A percentile compares a stretch with the other conserved stretches of the same genome.
phyloP scores from a whole-genome alignment of 108 stramenopile species.

The Cyclotella kingstonii region DNA sequence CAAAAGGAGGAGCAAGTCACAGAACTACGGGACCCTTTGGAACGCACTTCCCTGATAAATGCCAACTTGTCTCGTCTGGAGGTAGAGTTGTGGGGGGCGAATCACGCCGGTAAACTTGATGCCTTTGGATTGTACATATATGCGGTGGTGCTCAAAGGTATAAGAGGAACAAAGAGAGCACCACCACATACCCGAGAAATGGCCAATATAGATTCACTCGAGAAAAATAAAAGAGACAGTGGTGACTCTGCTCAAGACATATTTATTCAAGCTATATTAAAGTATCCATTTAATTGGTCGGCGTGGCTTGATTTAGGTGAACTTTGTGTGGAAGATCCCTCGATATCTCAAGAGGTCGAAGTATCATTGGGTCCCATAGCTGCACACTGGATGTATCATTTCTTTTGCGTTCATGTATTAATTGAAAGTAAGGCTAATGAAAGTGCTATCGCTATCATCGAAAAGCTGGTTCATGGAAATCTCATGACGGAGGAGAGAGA shows the following conservation, averaged over 20 bases:
- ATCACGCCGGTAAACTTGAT: conserved; percentile 53
- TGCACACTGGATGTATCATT: conserved; percentile 84
- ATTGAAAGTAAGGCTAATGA: conserved; percentile 87
- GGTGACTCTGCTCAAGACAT: conserved; percentile 54
- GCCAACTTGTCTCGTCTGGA: conserved; percentile 67
- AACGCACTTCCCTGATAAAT: conserved; percentile 41
- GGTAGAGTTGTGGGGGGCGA: conserved; percentile 56
- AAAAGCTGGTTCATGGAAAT: conserved; percentile 61
- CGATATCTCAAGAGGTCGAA: conserved; percentile 64
- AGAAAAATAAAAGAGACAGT: not conserved
- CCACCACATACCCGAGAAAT: not conserved
- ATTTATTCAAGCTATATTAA: conserved; percentile 65
- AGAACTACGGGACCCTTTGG: conserved; percentile 66
- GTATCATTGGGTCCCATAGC: conserved; percentile 45
- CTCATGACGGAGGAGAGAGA: conserved; percentile 3
- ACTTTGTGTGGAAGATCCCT: conserved; percentile 55
- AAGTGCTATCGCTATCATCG: conserved; percentile 62
- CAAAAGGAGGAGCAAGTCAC: conserved; percentile 76
- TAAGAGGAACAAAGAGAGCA: conserved; percentile 31
- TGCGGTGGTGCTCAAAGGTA: conserved; percentile 64
- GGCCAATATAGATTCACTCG: not conserved
- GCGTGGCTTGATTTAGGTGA: conserved; percentile 94
- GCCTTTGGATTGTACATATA: conserved; percentile 93
- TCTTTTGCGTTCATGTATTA: conserved; percentile 89
- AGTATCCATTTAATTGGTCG: conserved; percentile 93